A percentile compares a stretch with the other conserved stretches of the same genome.
These are phyloP conservation scores for Tolypocladium endophyticum DNA, from an alignment of 2,329 filamentous ascomycete genomes.

Conservation along the genomic window DNA sequence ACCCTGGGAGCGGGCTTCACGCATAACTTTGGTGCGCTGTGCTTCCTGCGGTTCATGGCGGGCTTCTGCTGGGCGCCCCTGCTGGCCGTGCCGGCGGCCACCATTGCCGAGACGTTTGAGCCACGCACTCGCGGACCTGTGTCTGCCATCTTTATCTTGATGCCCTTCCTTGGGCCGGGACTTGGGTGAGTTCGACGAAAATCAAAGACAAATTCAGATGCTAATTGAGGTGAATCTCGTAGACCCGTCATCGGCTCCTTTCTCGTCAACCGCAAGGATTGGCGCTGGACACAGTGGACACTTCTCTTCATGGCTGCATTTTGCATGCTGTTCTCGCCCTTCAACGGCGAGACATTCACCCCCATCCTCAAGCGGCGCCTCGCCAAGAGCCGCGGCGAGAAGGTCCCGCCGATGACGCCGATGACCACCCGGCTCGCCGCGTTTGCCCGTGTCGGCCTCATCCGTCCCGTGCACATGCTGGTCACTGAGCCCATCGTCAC, in stretches of 20 bases:
- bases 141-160: slow-evolving; percentile 35
- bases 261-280: slow-evolving; percentile 30
- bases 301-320: slow-evolving; percentile 34
- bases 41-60: slow-evolving; percentile 45
- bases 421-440: slow-evolving; percentile 12
- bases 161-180: slow-evolving; percentile 42
- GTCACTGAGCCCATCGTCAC: slow-evolving; percentile 53
- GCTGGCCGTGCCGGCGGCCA: slow-evolving; percentile 37
- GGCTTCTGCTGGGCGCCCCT: slow-evolving; percentile 39
- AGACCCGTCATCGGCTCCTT: slow-evolving; percentile 40
- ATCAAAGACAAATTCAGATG: neutral
- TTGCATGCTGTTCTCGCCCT: slow-evolving; percentile 21
- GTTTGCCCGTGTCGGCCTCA: slow-evolving; percentile 31
- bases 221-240: neutral
- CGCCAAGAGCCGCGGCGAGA: slow-evolving; percentile 22
- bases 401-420: slow-evolving; percentile 13
- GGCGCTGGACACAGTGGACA: slow-evolving; percentile 45
- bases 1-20: slow-evolving; percentile 43
- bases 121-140: slow-evolving; percentile 30
- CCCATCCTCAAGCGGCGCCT: slow-evolving; percentile 33
- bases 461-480: slow-evolving; percentile 47
- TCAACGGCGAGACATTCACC: slow-evolving; percentile 47
- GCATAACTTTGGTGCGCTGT: slow-evolving; percentile 36
- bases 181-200: slow-evolving; percentile 29
- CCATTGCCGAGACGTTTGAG: slow-evolving; percentile 37